Percentiles rank a stretch among this genome's conserved stretches.
phyloP scores from a whole-genome alignment of 1,139 yeast species.

The Pichia sp. region DNA sequence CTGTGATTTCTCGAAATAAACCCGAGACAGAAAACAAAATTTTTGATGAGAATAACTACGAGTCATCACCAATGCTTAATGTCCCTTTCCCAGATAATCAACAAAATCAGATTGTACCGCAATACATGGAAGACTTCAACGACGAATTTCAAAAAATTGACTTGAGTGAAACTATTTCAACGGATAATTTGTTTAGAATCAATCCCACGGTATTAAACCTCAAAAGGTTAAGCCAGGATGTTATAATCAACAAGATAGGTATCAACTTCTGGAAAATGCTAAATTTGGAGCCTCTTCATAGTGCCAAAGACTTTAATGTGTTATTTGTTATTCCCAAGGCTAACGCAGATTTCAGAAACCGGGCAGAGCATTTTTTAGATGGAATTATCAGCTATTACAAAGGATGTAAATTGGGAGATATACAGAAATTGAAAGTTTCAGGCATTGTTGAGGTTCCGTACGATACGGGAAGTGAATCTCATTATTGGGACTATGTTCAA shows the following conservation, averaged over 20 bases:
- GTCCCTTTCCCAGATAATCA: conserved; percentile 15
- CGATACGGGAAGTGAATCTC: conserved; percentile 35
- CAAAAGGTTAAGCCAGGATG: conserved; percentile 31
- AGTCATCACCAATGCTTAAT: conserved; percentile 28
- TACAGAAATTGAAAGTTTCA: conserved; percentile 21
- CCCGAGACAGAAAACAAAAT: conserved; percentile 13
- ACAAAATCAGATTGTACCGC: conserved; percentile 1
- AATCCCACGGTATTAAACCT: conserved; percentile 34
- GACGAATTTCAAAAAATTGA: conserved; percentile 10
- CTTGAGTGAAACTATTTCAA: conserved; percentile 10
- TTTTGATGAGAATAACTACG: conserved; percentile 31
- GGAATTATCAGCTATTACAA: conserved; percentile 41
- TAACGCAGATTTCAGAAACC: conserved; percentile 27
- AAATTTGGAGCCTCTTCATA: conserved; percentile 50
- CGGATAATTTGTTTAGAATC: conserved; percentile 30
- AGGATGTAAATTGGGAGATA: conserved; percentile 46
- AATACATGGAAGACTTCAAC: conserved; percentile 11
- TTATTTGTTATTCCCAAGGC: conserved; percentile 40
- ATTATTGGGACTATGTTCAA: conserved; percentile 33
- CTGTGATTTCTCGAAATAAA: neutral
- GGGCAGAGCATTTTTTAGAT: conserved; percentile 36
- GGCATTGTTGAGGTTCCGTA: conserved; percentile 24
- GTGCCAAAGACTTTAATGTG: conserved; percentile 49
- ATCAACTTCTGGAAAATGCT: conserved; percentile 53
- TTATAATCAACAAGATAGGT: conserved; percentile 34